Evolutionary conservation across 2,329 filamentous ascomycete genomes (phyloP).

Genomic region (Pyricularia sp.): DNA sequence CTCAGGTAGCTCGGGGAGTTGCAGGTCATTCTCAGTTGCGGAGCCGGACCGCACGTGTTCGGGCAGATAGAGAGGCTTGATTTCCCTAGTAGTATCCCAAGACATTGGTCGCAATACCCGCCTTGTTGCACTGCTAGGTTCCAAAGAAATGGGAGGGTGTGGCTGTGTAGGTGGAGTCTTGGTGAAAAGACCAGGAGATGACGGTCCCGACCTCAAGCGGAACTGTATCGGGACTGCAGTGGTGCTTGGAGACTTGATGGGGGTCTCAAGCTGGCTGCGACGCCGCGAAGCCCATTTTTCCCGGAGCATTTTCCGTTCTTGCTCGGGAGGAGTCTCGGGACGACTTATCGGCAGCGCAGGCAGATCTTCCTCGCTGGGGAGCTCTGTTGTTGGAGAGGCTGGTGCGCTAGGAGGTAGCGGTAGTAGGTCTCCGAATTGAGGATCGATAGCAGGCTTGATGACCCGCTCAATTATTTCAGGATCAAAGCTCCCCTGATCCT

Average conservation of each 20-base stretch:
- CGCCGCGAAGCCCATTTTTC: slow-evolving; percentile 33
- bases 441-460: slow-evolving; percentile 54
- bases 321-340: slow-evolving; percentile 39
- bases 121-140: slow-evolving; percentile 17
- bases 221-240: slow-evolving; percentile 46
- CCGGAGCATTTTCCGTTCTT: slow-evolving; percentile 26
- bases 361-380: slow-evolving; percentile 24
- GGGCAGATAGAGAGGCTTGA: slow-evolving; percentile 71
- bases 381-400: slow-evolving; percentile 27
- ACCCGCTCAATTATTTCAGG: slow-evolving; percentile 44
- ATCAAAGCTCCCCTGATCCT: slow-evolving; percentile 28
- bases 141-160: slow-evolving; percentile 4
- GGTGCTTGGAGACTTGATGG: slow-evolving; percentile 37
- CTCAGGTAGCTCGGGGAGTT: slow-evolving; percentile 37
- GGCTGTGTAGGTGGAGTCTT: slow-evolving; percentile 24
- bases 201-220: slow-evolving; percentile 32
- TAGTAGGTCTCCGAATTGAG: slow-evolving; percentile 50
- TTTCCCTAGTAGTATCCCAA: slow-evolving; percentile 54
- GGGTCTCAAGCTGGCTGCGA: slow-evolving; percentile 33
- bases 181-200: slow-evolving; percentile 25
- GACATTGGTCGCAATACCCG: slow-evolving; percentile 39
- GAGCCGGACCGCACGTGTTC: slow-evolving; percentile 37
- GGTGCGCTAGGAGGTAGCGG: slow-evolving; percentile 49
- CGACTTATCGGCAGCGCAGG: slow-evolving; percentile 47
- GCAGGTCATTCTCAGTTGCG: slow-evolving; percentile 14